Evolutionary conservation across 176 grass and related monocot species (phyloP), one percentile per base, ranked within the genome.

Genomic region (Neostapfia colusana): DNA sequence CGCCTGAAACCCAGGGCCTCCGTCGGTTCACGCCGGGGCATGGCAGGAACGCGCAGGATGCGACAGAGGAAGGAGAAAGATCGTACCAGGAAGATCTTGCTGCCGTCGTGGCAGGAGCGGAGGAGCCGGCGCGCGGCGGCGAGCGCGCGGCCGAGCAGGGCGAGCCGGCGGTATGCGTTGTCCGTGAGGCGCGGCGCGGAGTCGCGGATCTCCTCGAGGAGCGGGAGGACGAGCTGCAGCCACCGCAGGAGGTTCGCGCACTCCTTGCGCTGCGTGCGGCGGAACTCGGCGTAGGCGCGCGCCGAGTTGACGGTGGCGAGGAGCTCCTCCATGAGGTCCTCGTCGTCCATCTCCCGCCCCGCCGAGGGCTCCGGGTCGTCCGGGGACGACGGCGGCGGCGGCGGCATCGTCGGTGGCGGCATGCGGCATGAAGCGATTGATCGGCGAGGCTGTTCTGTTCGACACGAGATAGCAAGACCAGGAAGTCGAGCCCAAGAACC

Each of bases 1-100:
- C 15, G 88, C 88, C 91, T 93, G 75, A 65, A 80, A 80, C 41
- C 10, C 51, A 18, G 42, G 34, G 25, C 9, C 65, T 8, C 34
- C 16, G n/a, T 65, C 65, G 14, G 28, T 17, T 53, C 70, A 65
- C 26, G 17, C 21, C 38, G n/a, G n/a, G 9, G 20, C 58, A 48
- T 7, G 51, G 20, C 20, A 21, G 3, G 7, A 76, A 9, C 63
- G 49, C 5, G 60, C 43, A 45, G 2, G 14, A 1, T 1, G 7
- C 12, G 10, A 8, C 2, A 35, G 7, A 31, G 18, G 5, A 39
- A 10, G 8, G 40, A 6, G 9, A 16, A 17, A 17, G 45, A 74
- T 51, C 84, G 60, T 15, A 90, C 91, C 88, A 93, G 83, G 78
- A 74, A 91, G 66, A 93, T 90, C 79, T 91, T 93, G 85, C 91